Conservation (phyloP, 2,329 filamentous ascomycete genomes). For the Botryotinia calthae region DNA sequence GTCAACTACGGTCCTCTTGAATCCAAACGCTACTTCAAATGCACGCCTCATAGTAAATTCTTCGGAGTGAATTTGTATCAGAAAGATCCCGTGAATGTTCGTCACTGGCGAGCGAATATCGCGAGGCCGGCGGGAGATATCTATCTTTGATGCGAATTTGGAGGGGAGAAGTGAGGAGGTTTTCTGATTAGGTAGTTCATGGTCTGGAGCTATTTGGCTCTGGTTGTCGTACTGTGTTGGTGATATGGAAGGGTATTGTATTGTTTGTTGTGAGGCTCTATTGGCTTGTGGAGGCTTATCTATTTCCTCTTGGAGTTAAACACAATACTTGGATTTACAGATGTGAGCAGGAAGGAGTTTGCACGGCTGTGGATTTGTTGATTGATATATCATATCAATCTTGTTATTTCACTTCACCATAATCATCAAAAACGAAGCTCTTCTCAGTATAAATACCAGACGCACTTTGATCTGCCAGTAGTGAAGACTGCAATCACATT, state of each 20-base stretch:
- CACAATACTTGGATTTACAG: too few relatives aligned
- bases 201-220: neutral
- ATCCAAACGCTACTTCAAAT: constrained; percentile 46
- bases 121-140: constrained; percentile 44
- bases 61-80: constrained; percentile 51
- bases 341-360: too few relatives aligned
- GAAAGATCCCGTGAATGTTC: constrained; percentile 46
- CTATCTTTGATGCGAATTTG: constrained; percentile 38
- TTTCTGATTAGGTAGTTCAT: neutral
- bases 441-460: too few relatives aligned
- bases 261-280: too few relatives aligned
- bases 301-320: too few relatives aligned
- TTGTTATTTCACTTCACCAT: too few relatives aligned
- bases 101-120: constrained; percentile 47
- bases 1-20: constrained; percentile 47
- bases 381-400: too few relatives aligned
- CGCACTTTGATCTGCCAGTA: too few relatives aligned
- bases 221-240: neutral
- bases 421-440: too few relatives aligned
- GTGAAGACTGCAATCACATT: too few relatives aligned
- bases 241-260: neutral
- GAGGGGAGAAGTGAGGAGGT: neutral
- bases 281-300: too few relatives aligned
- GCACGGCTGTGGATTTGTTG: too few relatives aligned
- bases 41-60: constrained; percentile 45